Evolutionary conservation across 192 early-diverging fungal genomes (phyloP).

Genomic region (Phycomyces blakesleeanus): DNA sequence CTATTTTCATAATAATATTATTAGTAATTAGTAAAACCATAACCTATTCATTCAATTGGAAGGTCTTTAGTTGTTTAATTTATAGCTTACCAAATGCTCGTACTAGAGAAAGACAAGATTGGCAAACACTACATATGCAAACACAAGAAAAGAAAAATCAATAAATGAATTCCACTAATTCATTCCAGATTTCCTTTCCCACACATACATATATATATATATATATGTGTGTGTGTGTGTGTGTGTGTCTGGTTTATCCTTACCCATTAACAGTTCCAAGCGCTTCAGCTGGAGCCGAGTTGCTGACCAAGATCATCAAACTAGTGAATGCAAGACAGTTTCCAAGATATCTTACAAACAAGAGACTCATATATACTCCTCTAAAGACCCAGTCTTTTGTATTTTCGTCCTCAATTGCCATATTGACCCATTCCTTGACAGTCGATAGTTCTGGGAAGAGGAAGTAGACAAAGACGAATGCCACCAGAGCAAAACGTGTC

Average conservation of each 20-base stretch:
- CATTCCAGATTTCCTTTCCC: no score
- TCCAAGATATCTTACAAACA: conserved; percentile 7
- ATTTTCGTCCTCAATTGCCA: conserved; percentile 10
- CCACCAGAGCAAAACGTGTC: conserved; percentile 31
- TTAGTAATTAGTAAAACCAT: no score
- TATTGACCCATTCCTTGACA: conserved; percentile 22
- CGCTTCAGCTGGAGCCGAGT: conserved; percentile 39
- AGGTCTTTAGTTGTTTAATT: no score
- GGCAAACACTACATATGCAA: conserved; percentile 33
- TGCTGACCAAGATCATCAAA: conserved; percentile 50
- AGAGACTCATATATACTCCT: conserved; percentile 6
- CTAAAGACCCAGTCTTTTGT: conserved; percentile 13
- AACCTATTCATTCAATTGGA: no score
- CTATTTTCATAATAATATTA: conserved; percentile 33
- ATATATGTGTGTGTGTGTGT: no score
- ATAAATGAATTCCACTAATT: no score
- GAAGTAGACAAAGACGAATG: conserved; percentile 39
- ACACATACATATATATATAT: no score
- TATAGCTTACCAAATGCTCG: conserved; percentile 28
- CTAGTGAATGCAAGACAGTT: conserved; percentile 40
- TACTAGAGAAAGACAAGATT: conserved; percentile 46
- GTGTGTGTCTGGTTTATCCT: neutral
- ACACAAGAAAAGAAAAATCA: neutral
- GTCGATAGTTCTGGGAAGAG: conserved; percentile 29
- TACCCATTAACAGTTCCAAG: conserved; percentile 56